phyloP scores from a whole-genome alignment of 192 early-diverging fungal genomes.

The Umbelopsis ramanniana region DNA sequence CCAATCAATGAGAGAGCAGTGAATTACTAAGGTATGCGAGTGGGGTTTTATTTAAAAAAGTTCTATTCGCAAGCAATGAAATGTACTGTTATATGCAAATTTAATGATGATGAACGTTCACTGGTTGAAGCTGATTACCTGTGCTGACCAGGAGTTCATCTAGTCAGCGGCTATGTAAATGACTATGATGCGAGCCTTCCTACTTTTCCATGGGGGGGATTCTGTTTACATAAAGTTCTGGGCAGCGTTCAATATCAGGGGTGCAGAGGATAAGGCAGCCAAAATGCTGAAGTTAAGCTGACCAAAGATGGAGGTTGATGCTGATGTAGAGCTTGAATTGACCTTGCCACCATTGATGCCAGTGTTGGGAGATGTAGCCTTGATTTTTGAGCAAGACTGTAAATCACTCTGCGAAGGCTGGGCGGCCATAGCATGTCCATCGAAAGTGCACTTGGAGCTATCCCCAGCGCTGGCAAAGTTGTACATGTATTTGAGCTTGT shows the following conservation, averaged over 20 bases:
- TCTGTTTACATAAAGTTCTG: neutral
- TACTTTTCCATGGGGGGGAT: neutral
- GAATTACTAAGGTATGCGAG: too few relatives aligned
- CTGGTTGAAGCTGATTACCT: neutral
- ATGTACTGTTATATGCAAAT: too few relatives aligned
- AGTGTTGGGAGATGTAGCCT: slow-evolving; percentile 1
- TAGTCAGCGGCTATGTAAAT: neutral
- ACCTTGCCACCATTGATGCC: neutral
- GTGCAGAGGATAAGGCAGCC: neutral
- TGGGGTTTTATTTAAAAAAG: too few relatives aligned
- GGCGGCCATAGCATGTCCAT: neutral
- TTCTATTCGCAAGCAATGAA: too few relatives aligned
- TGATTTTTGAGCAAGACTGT: slow-evolving; percentile 16
- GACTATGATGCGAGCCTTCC: neutral
- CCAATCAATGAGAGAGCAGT: too few relatives aligned
- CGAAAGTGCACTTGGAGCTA: neutral
- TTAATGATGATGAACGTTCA: too few relatives aligned
- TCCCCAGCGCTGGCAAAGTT: slow-evolving; percentile 21
- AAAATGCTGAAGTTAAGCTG: neutral
- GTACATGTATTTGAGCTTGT: slow-evolving; percentile 56
- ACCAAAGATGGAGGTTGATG: neutral
- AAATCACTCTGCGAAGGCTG: neutral
- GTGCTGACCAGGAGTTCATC: neutral
- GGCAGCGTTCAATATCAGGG: neutral
- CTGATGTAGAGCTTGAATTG: neutral